Evolutionary conservation across 2,329 filamentous ascomycete genomes (phyloP).

Genomic region (Aureobasidium vineae): DNA sequence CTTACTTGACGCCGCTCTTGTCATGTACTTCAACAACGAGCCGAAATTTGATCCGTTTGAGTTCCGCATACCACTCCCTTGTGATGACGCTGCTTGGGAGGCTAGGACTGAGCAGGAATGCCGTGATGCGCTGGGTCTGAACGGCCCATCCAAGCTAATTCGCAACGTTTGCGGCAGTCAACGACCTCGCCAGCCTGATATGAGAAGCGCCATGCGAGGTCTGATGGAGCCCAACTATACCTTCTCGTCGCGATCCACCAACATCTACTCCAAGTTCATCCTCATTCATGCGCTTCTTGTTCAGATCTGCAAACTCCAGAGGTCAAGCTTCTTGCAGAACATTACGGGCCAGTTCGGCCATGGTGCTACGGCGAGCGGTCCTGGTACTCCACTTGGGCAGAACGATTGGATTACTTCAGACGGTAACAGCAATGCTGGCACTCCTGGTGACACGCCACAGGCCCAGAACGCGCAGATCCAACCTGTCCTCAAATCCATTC

Average conservation of each 20-base stretch:
- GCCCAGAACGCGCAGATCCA: slow-evolving; percentile 51
- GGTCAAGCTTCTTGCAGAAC: slow-evolving; percentile 34
- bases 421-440: slow-evolving; percentile 36
- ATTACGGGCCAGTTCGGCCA: slow-evolving; percentile 30
- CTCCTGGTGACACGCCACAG: slow-evolving; percentile 41
- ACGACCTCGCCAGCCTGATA: slow-evolving; percentile 62
- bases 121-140: slow-evolving; percentile 63
- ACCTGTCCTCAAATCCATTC: slow-evolving; percentile 49
- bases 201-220: slow-evolving; percentile 60
- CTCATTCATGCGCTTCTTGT: slow-evolving; percentile 67
- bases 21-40: slow-evolving; percentile 68
- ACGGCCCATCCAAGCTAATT: slow-evolving; percentile 57
- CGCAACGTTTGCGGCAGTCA: slow-evolving; percentile 63
- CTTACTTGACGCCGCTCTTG: slow-evolving; percentile 62
- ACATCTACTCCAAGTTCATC: slow-evolving; percentile 71
- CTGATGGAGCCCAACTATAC: slow-evolving; percentile 59
- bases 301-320: slow-evolving; percentile 57
- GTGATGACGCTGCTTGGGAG: slow-evolving; percentile 73
- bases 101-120: slow-evolving; percentile 60
- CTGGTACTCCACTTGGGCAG: slow-evolving; percentile 58
- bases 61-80: slow-evolving; percentile 65
- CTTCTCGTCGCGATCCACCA: slow-evolving; percentile 65
- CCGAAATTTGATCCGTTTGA: slow-evolving; percentile 64
- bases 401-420: slow-evolving; percentile 58
- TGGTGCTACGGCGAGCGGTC: slow-evolving; percentile 41